Conservation (phyloP, 768 basidiomycete species). For the Termitomyces sp. region DNA sequence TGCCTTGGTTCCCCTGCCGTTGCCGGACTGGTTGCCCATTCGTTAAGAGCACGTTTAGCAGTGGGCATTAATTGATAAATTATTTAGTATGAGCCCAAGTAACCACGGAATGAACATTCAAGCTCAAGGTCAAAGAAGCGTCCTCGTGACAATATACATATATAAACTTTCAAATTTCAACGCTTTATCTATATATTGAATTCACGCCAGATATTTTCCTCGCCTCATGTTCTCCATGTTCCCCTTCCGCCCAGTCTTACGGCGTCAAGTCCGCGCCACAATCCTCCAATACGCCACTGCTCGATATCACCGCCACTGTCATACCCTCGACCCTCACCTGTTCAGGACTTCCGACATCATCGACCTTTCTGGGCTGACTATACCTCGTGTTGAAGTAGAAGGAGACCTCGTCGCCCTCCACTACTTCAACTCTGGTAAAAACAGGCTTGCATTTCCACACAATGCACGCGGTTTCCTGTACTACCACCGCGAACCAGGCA, state of each 20-base stretch:
- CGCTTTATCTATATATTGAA: no score
- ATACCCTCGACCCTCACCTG: not conserved
- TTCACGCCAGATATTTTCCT: no score
- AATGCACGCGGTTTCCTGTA: constrained; percentile 1
- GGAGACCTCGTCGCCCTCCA: not conserved
- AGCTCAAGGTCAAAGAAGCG: no score
- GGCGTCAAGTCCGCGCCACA: not conserved
- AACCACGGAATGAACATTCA: no score
- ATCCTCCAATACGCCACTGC: not conserved
- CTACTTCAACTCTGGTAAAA: not conserved
- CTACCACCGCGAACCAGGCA: not conserved
- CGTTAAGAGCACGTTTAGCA: no score
- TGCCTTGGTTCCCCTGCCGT: no score
- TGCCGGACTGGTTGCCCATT: no score
- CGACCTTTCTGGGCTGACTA: not conserved
- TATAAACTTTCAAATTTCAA: no score
- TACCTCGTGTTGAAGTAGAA: not conserved
- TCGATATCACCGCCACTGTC: not conserved
- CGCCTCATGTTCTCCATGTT: no score
- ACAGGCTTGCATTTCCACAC: not conserved
- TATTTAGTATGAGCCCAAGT: no score
- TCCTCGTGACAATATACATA: no score
- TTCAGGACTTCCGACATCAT: not conserved
- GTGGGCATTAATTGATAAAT: no score
- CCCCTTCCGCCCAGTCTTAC: not conserved